Evolutionary conservation across 2,329 filamentous ascomycete genomes (phyloP).

Genomic region (Sclerotinia spermophila): DNA sequence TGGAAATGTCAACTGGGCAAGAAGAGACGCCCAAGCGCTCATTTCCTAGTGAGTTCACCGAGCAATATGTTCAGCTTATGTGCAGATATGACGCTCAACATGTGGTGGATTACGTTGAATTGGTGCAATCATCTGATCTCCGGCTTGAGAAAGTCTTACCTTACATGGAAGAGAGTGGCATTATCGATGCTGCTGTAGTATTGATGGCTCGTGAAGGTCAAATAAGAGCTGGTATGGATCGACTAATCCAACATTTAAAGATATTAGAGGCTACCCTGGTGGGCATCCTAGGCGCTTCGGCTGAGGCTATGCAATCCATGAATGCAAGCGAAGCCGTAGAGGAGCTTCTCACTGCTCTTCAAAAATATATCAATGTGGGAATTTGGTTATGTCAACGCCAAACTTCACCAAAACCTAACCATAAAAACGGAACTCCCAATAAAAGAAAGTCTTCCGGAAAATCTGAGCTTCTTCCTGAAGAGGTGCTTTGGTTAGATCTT

Average conservation of each 20-base stretch:
- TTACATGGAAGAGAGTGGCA: slow-evolving; percentile 82
- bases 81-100: slow-evolving; percentile 78
- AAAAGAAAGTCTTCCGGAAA: slow-evolving; percentile 46
- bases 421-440: slow-evolving; percentile 43
- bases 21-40: slow-evolving; percentile 38
- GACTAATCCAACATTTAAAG: slow-evolving; percentile 75
- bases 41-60: slow-evolving; percentile 61
- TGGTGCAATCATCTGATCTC: slow-evolving; percentile 72
- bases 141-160: slow-evolving; percentile 77
- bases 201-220: slow-evolving; percentile 87
- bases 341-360: slow-evolving; percentile 71
- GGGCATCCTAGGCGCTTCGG: slow-evolving; percentile 63
- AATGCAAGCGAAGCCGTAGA: slow-evolving; percentile 62
- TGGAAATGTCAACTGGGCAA: slow-evolving; percentile 56
- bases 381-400: slow-evolving; percentile 94
- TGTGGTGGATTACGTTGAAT: slow-evolving; percentile 79
- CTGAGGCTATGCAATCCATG: slow-evolving; percentile 52
- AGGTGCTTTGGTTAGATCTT: slow-evolving; percentile 57
- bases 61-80: slow-evolving; percentile 87
- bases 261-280: slow-evolving; percentile 76
- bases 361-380: slow-evolving; percentile 88
- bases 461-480: slow-evolving; percentile 49
- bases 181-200: slow-evolving; percentile 88
- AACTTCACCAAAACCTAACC: slow-evolving; percentile 53
- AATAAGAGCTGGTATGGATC: slow-evolving; percentile 75